phyloP scores from a whole-genome alignment of 2,329 filamentous ascomycete species.

The Tricladium varicosporioides region DNA sequence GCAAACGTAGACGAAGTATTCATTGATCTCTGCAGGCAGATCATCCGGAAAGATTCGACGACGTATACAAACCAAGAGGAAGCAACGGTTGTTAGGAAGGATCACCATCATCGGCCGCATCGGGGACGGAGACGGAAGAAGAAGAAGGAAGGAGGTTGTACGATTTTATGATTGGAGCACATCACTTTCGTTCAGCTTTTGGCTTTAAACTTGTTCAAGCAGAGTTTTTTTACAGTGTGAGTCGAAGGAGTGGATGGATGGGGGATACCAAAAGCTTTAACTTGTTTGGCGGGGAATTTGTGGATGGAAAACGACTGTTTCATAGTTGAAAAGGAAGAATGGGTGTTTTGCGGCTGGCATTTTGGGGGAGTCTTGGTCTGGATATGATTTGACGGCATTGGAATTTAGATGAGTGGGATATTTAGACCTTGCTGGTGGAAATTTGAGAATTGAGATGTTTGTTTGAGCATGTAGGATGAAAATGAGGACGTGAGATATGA shows the following conservation, averaged over 20 bases:
- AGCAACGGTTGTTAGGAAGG: neutral
- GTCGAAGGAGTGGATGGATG: neutral
- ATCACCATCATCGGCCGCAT: neutral
- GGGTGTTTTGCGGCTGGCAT: no score
- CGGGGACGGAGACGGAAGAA: neutral
- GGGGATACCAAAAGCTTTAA: no score
- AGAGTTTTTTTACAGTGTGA: neutral
- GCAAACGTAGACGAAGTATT: slow-evolving; percentile 73
- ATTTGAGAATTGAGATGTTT: no score
- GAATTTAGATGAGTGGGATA: no score
- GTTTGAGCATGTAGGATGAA: no score
- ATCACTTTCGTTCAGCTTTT: neutral
- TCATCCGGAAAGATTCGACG: slow-evolving; percentile 56
- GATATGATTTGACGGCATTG: no score
- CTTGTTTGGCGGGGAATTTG: no score
- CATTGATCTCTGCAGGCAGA: slow-evolving; percentile 64
- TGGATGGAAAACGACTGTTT: no score
- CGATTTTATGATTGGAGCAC: slow-evolving; percentile 13
- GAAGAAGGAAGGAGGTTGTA: slow-evolving; percentile 9
- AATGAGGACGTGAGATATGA: no score
- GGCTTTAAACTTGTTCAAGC: neutral
- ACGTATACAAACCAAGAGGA: neutral
- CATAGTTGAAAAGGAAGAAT: no score
- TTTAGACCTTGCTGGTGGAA: no score
- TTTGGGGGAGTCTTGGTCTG: no score